Base-by-base conservation (phyloP, 345 rosid species). In the Erucastrum elatum region DNA sequence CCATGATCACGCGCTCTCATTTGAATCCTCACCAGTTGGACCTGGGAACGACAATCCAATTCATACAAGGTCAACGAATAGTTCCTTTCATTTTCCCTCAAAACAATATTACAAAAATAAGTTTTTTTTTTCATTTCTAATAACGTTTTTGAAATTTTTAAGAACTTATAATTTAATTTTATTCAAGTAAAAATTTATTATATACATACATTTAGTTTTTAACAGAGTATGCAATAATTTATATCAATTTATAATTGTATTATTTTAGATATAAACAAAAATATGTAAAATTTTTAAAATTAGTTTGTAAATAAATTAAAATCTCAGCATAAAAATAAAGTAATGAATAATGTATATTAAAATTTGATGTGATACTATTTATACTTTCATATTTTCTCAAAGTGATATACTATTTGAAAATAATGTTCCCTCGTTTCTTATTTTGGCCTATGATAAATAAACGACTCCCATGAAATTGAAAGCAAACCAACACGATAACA, bases 1-100 rank as follows among this genome's bases (percentile, higher is more conserved):
- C 99, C 97, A 74, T 95, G 88, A 70, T 95, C 99, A 0, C 97
- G 99, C 82, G 93, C 96, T 91, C 99, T 91, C 88, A 85, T 81
- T 79, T 92, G 94, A 26, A 95, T 95, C 87, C 97, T 87, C 27
- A 93, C 83, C 72, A 93, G 77, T 84, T 93, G 99, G 77, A 91
- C 85, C 99, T 95, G 84, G 78, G 63, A 65, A 75, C 27, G 5
- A 77, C 5, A 41, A 77, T 27, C 70, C 68, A 49, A 9, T 71
- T 33, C 27, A 69, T 2, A 67, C 25, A 71, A 62, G 21, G 46
- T 75, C 61, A 71, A 31, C 8, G n/a, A 46, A 13, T 46, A 4
- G 53, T 46, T 46, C 17, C 56, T 2, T 44, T 44, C 0, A 12
- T 44, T 44, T 44, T 44, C 12, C 15, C 5, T 4, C 1, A 4